Percentiles rank a stretch among this genome's conserved stretches.
These are phyloP conservation scores for Sugiyamaella floridensis DNA, from an alignment of 805 yeast genomes.

Conservation along the genomic window DNA sequence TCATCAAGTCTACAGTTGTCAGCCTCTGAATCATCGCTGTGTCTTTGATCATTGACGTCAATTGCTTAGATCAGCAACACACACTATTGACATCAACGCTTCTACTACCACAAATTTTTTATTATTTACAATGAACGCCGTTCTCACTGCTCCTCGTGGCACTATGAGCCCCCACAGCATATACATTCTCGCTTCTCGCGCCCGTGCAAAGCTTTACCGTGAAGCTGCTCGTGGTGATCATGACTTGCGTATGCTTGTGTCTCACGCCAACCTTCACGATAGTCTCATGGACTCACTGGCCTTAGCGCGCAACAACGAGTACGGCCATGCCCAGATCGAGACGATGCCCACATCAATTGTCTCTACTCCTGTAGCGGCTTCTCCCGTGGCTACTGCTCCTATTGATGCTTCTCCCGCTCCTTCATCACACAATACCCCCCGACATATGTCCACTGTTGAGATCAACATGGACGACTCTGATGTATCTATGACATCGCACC, in stretches of 20 bases:
- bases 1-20: neutral
- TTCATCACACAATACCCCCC: constrained; percentile 2
- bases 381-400: too few relatives aligned
- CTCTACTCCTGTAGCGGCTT: neutral
- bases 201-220: constrained; percentile 53
- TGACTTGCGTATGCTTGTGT: constrained; percentile 50
- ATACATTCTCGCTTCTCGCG: constrained; percentile 56
- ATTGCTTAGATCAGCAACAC: too few relatives aligned
- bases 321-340: constrained; percentile 16
- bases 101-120: too few relatives aligned
- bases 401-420: too few relatives aligned
- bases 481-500: neutral
- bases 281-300: constrained; percentile 45
- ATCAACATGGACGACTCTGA: neutral
- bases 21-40: too few relatives aligned
- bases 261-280: constrained; percentile 68
- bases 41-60: too few relatives aligned
- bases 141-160: constrained; percentile 18
- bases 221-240: constrained; percentile 57
- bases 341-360: constrained; percentile 10
- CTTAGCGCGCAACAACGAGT: constrained; percentile 11
- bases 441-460: neutral
- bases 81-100: too few relatives aligned
- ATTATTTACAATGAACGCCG: neutral
- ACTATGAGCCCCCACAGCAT: constrained; percentile 39